Conservation (phyloP, 352 stramenopile genomes). For the Globisporangium radiosum region DNA sequence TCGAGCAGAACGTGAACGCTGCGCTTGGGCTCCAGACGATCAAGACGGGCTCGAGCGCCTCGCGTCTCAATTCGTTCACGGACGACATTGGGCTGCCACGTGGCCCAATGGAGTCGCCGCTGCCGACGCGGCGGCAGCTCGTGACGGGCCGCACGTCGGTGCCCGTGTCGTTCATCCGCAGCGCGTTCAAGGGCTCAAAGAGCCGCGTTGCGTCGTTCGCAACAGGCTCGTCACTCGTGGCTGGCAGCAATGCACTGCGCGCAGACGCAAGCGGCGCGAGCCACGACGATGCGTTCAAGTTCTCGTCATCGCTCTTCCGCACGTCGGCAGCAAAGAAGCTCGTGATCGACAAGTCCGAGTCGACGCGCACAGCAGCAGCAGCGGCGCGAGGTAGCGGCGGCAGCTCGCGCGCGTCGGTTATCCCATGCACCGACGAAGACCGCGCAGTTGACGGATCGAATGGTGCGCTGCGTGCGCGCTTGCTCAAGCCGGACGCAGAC, state of each 20-base stretch:
- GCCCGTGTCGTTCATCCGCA: slow-evolving; percentile 67
- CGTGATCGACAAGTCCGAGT: slow-evolving; percentile 49
- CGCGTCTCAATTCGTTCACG: slow-evolving; percentile 47
- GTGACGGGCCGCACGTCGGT: slow-evolving; percentile 43
- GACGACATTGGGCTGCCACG: slow-evolving; percentile 68
- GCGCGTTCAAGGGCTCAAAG: slow-evolving; percentile 70
- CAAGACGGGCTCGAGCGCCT: slow-evolving; percentile 39
- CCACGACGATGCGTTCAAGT: slow-evolving; percentile 55
- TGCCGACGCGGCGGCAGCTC: slow-evolving; percentile 52
- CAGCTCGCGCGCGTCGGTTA: slow-evolving; percentile 40
- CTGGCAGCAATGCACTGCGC: slow-evolving; percentile 13
- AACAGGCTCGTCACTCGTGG: slow-evolving; percentile 5
- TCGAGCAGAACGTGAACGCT: slow-evolving; percentile 58
- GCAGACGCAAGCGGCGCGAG: slow-evolving; percentile 14
- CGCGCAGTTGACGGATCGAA: slow-evolving; percentile 17
- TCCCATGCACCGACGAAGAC: slow-evolving; percentile 52
- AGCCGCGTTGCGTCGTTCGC: slow-evolving; percentile 53
- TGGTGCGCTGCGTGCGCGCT: slow-evolving; percentile 16
- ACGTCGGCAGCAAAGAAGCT: slow-evolving; percentile 50
- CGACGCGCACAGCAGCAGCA: slow-evolving; percentile 8
- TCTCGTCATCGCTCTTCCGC: slow-evolving; percentile 56
- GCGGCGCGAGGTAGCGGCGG: not conserved
- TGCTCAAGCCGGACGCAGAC: slow-evolving; percentile 43
- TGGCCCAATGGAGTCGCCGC: slow-evolving; percentile 42
- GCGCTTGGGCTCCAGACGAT: slow-evolving; percentile 52